Evolutionary conservation across 2,329 filamentous ascomycete genomes (phyloP).

Genomic region (Botryotinia calthae): DNA sequence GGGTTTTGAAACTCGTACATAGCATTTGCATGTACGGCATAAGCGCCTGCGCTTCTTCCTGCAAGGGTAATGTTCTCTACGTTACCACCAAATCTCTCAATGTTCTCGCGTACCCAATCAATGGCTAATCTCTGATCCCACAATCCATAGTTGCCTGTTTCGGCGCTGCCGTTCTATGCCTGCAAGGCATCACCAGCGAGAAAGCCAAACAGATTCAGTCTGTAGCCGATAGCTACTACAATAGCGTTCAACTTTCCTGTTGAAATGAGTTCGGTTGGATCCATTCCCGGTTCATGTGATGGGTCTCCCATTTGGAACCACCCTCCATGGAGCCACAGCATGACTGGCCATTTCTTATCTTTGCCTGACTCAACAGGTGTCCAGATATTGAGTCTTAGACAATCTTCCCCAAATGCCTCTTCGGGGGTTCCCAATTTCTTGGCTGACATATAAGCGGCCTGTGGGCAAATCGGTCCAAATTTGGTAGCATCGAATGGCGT

Average conservation of each 20-base stretch:
- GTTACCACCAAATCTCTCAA: constrained; percentile 58
- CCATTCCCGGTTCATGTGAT: constrained; percentile 43
- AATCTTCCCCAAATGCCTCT: constrained; percentile 46
- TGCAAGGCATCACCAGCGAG: constrained; percentile 31
- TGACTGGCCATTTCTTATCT: constrained; percentile 19
- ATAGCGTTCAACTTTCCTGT: constrained; percentile 21
- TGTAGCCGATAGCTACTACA: constrained; percentile 19
- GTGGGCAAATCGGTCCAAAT: constrained; percentile 44
- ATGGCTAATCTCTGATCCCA: constrained; percentile 58
- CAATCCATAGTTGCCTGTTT: constrained; percentile 47
- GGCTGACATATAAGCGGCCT: constrained; percentile 32
- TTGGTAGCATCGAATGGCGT: constrained; percentile 41
- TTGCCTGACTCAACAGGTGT: constrained; percentile 38
- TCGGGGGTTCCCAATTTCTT: constrained; percentile 32
- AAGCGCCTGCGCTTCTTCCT: constrained; percentile 54
- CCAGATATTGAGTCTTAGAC: constrained; percentile 50
- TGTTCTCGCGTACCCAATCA: constrained; percentile 58
- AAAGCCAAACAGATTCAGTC: constrained; percentile 40
- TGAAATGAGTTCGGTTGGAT: constrained; percentile 46
- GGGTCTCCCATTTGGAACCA: constrained; percentile 50
- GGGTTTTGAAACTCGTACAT: constrained; percentile 29
- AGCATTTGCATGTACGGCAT: constrained; percentile 44
- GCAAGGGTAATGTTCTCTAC: constrained; percentile 51
- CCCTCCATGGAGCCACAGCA: constrained; percentile 47
- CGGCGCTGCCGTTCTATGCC: constrained; percentile 46